A percentile compares a stretch with the other conserved stretches of the same genome.
Evolutionary conservation across 345 rosid species (phyloP).

Genomic region (Citrus reticulata): DNA sequence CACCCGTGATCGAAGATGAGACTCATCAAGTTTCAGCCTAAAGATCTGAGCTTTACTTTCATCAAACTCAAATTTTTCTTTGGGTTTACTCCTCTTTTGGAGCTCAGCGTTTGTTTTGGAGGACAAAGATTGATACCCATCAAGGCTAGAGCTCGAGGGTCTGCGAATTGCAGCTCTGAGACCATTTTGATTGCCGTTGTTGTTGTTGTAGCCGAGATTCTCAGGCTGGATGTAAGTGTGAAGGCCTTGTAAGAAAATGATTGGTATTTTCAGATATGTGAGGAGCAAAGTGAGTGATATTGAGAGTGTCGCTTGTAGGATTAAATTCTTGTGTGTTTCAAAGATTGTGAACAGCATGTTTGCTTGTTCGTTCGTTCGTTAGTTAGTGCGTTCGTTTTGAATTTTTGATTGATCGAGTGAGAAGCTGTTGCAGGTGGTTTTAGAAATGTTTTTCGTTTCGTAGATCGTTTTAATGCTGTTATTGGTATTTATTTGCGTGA

Average conservation of each 20-base stretch:
- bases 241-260: slow-evolving; percentile 67
- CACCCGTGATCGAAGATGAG: slow-evolving; percentile 67
- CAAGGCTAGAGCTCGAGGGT: slow-evolving; percentile 38
- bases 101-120: slow-evolving; percentile 35
- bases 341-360: slow-evolving; percentile 38
- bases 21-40: slow-evolving; percentile 76
- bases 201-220: slow-evolving; percentile 38
- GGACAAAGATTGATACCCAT: slow-evolving; percentile 30
- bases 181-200: slow-evolving; percentile 29
- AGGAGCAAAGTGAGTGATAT: slow-evolving; percentile 45
- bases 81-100: slow-evolving; percentile 55
- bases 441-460: not conserved
- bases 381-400: not conserved
- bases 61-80: slow-evolving; percentile 79
- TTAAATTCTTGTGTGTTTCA: slow-evolving; percentile 47
- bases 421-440: no score
- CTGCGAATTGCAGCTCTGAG: slow-evolving; percentile 66
- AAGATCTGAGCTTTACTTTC: slow-evolving; percentile 94
- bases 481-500: not conserved
- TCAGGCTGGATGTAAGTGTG: slow-evolving; percentile 89
- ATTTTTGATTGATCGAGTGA: not conserved
- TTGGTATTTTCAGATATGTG: slow-evolving; percentile 54
- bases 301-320: slow-evolving; percentile 43
- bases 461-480: not conserved
- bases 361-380: not conserved